Evolutionary conservation across 805 yeast species (phyloP), one percentile per base, ranked within the genome.

Genomic region (Myxozyma mucilagina): DNA sequence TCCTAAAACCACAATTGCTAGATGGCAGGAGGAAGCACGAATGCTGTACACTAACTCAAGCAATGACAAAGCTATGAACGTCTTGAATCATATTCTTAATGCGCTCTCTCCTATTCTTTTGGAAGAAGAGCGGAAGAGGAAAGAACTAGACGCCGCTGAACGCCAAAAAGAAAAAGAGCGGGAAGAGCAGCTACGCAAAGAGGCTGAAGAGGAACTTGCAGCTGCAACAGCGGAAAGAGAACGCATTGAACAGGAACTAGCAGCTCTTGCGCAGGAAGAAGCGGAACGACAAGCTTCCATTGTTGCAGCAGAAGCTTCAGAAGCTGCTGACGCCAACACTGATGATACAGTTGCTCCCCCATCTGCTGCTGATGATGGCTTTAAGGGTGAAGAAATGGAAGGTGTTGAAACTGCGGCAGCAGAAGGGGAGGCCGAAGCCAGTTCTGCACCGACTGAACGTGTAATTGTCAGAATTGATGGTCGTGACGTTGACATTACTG

Each of bases 401-500:
- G 58, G 58, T 18, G 53, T 58, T 16, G 62, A 53, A 34, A 10
- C 42, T 8, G 41, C 60, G 5, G 47, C 24, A 7, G 44, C 29
- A 16, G 42, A 45, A 9, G 42, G 13, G 16, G 47, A 43, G 16
- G 34, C 41, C 29, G 53, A 24, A 38, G 39, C 31, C 13, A 51
- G 18, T 9, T 31, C 56, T 43, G 29, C 57, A 29, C 31, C 55
- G 3, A 35, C 47, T 2, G 80, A 81, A 14, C 92, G 96, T 0
- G 78, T 88, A 0, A 81, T 80, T 76, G 90, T 92, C 2, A 78
- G 78, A 11, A 87, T 92, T 66, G 91, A 90, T 41, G 96, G 87
- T 29, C 75, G 86, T 32, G 85, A 85, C 53, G 91, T 92, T 39
- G 96, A 92, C 70, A 88, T 92, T 41, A 82, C 92, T 44, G 96